Base-by-base conservation (phyloP, 2,329 filamentous ascomycete species). In the Orbilia javanica region DNA sequence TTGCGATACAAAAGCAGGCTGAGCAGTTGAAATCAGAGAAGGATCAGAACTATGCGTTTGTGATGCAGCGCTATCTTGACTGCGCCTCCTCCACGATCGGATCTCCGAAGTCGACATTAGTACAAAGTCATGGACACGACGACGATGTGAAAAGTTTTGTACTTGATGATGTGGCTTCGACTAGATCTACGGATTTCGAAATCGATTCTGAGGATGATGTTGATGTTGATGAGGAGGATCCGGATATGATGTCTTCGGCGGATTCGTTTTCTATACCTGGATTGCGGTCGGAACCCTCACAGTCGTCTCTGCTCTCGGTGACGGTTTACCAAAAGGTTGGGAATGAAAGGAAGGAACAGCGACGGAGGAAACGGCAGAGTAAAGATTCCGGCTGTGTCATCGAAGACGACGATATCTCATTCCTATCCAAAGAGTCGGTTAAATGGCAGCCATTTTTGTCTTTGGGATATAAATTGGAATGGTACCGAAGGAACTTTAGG, bases 401-500 rank as follows among this genome's bases (percentile, higher is more conserved):
- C 10, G 67, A 72, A 29, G 74, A 78, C 25, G 74, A 78, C 55
- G 74, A 78, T 46, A 62, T 68, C 25, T 74, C 55, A 3, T 34
- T 74, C 13, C 10, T 74, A 42, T 74, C 70, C 0, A 46, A 20
- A 11, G 70, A 74, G 10, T 74, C 70, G 7, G 27, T 52, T 7
- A 72, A 63, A 34, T 78, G 74, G 74, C 53, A 64, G 18, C 62
- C 74, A 2, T 72, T 78, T 52, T 34, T 72, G n/a, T 72, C 67
- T 10, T 29, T 78, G 7, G 70, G 62, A 4, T 77, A 77, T 34
- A 77, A 66, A 50, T 22, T 78, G 22, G 74, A 78, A 57, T 78
- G 74, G 74, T 72, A 78, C n/a, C 62, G 74, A 6, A 68, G 74
- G 6, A 78, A 78, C 36, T 78, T 78, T 50, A 55, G 74, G 31